These are phyloP conservation scores for Bipolaris sorokiniana DNA, from an alignment of 2,329 filamentous ascomycete genomes.

Conservation along the genomic window DNA sequence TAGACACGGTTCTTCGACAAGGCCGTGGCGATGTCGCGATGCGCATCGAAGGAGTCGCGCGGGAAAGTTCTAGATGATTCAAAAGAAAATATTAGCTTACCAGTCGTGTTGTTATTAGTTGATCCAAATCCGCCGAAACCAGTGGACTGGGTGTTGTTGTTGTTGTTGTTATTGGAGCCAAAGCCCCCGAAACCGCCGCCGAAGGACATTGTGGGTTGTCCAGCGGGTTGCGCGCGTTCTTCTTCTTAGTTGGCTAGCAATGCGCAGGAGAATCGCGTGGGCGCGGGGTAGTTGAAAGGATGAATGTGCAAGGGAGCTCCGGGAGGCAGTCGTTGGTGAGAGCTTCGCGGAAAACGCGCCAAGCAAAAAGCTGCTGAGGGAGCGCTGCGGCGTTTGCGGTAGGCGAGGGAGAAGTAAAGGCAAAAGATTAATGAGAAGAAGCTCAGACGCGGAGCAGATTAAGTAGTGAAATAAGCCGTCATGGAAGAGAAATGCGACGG, in stretches of 20 bases:
- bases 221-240: constrained; percentile 32
- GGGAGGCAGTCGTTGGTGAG: constrained; percentile 26
- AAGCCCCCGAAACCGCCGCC: constrained; percentile 57
- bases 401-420: constrained; percentile 21
- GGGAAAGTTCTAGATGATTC: constrained; percentile 19
- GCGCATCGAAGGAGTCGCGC: constrained; percentile 38
- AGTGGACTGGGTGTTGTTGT: constrained; percentile 31
- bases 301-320: constrained; percentile 24
- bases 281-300: constrained; percentile 27
- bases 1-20: constrained; percentile 45
- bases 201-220: constrained; percentile 54
- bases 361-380: constrained; percentile 31
- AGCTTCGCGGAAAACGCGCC: constrained; percentile 44
- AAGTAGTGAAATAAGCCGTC: constrained; percentile 40
- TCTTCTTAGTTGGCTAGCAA: constrained; percentile 24
- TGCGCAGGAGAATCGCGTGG: constrained; percentile 28
- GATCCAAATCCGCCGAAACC: constrained; percentile 53
- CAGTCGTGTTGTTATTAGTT: constrained; percentile 47
- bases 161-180: constrained; percentile 46
- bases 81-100: constrained; percentile 56
- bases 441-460: constrained; percentile 37
- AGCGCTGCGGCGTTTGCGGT: constrained; percentile 27
- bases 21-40: constrained; percentile 36
- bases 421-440: constrained; percentile 24
- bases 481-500: constrained; percentile 36